phyloP scores from a whole-genome alignment of 306 rosid genomes.

The Erythrophleum fordii region DNA sequence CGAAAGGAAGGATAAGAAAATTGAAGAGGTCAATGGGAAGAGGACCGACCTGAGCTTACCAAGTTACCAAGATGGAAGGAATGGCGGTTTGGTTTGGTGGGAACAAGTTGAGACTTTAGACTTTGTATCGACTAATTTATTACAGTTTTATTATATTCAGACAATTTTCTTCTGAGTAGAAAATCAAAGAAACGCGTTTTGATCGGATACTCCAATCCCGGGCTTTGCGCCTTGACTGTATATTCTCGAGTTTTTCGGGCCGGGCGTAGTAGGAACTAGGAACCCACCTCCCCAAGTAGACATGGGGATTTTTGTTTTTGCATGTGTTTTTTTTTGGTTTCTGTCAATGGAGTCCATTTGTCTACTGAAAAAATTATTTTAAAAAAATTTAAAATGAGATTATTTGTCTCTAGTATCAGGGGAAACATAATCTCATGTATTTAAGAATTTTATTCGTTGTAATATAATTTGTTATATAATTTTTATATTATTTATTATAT shows the following conservation, averaged over 20 bases:
- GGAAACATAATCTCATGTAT: no score
- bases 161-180: neutral
- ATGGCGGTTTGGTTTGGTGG: conserved; percentile 14
- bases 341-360: no score
- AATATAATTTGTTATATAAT: no score
- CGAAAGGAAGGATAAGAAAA: conserved; percentile 17
- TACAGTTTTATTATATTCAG: neutral
- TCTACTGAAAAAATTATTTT: no score
- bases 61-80: conserved; percentile 27
- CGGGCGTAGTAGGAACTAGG: neutral
- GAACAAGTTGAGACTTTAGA: neutral
- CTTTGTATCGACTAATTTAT: conserved; percentile 2
- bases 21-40: conserved; percentile 16
- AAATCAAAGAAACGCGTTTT: conserved; percentile 43
- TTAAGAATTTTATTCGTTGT: no score
- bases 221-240: neutral
- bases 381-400: no score
- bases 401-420: no score
- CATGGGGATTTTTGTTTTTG: neutral
- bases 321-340: no score
- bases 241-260: neutral
- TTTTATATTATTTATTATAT: no score
- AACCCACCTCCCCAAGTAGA: neutral
- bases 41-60: conserved; percentile 44
- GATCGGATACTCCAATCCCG: conserved; percentile 37